Evolutionary conservation across 345 rosid species (phyloP).

Genomic region (Aurinia saxatilis): DNA sequence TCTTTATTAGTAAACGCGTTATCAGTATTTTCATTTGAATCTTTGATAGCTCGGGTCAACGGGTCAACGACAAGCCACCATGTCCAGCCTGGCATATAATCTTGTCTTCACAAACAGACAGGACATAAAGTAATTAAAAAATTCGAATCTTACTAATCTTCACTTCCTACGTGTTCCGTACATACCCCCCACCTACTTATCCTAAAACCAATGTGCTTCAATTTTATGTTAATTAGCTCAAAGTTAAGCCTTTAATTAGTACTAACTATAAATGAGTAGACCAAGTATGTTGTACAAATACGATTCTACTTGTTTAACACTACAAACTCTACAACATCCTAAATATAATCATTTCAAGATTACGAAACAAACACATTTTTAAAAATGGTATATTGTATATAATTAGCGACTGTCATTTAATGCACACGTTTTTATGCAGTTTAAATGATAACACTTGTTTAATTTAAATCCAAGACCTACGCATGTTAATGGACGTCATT

Average conservation of each 20-base stretch:
- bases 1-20: slow-evolving; percentile 15
- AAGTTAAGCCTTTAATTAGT: not conserved
- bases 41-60: not conserved
- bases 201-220: not conserved
- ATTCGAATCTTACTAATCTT: not conserved
- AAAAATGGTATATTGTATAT: not conserved
- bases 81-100: slow-evolving; percentile 21
- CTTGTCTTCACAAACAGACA: slow-evolving; percentile 26
- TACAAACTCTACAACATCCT: too few relatives aligned
- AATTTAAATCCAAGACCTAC: not conserved
- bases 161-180: not conserved
- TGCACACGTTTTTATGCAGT: too few relatives aligned
- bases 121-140: not conserved
- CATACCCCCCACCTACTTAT: slow-evolving; percentile 1
- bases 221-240: not conserved
- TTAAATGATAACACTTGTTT: too few relatives aligned
- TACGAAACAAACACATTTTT: not conserved
- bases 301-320: too few relatives aligned
- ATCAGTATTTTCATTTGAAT: not conserved
- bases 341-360: not conserved
- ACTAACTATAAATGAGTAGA: too few relatives aligned
- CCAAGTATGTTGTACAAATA: too few relatives aligned
- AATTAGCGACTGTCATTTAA: not conserved
- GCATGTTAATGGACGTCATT: too few relatives aligned
- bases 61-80: slow-evolving; percentile 16